Percentiles rank a stretch among this genome's conserved stretches.
Conservation (phyloP, 1,139 yeast species). For the Lodderomyces pseudojiufengensis region DNA sequence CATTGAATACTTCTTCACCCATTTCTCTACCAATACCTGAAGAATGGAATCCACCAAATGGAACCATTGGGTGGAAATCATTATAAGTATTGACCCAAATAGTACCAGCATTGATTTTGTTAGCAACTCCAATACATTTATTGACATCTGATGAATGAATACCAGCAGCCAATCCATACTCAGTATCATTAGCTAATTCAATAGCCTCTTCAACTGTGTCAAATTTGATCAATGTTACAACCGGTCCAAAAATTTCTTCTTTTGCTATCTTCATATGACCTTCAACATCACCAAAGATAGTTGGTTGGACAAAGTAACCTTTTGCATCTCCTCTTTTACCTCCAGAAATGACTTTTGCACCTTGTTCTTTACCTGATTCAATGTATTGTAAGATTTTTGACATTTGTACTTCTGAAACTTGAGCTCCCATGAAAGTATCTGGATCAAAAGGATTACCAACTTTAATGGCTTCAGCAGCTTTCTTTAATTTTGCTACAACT, state of each 20-base stretch:
- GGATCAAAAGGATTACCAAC: constrained; percentile 79
- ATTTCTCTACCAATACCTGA: constrained; percentile 93
- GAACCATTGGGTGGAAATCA: constrained; percentile 75
- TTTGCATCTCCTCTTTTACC: constrained; percentile 65
- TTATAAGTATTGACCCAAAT: constrained; percentile 85
- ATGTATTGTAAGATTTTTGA: constrained; percentile 73
- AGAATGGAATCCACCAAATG: constrained; percentile 84
- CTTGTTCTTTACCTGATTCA: constrained; percentile 68
- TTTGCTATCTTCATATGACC: constrained; percentile 65
- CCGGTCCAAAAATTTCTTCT: constrained; percentile 90
- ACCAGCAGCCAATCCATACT: constrained; percentile 82
- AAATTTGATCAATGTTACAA: constrained; percentile 71
- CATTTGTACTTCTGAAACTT: constrained; percentile 71
- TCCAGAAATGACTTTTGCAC: constrained; percentile 73
- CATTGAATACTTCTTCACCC: constrained; percentile 80
- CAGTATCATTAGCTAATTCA: constrained; percentile 65
- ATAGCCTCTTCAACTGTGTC: constrained; percentile 68
- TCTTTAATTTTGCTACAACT: constrained; percentile 56
- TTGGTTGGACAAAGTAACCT: constrained; percentile 80
- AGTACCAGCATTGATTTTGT: constrained; percentile 73
- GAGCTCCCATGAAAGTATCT: constrained; percentile 78
- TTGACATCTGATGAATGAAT: constrained; percentile 68
- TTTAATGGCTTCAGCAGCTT: constrained; percentile 52
- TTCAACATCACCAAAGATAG: constrained; percentile 68
- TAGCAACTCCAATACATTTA: constrained; percentile 64